These are phyloP conservation scores for Aquilaria yunnanensis DNA, from an alignment of 345 rosid species.

Conservation along the genomic window DNA sequence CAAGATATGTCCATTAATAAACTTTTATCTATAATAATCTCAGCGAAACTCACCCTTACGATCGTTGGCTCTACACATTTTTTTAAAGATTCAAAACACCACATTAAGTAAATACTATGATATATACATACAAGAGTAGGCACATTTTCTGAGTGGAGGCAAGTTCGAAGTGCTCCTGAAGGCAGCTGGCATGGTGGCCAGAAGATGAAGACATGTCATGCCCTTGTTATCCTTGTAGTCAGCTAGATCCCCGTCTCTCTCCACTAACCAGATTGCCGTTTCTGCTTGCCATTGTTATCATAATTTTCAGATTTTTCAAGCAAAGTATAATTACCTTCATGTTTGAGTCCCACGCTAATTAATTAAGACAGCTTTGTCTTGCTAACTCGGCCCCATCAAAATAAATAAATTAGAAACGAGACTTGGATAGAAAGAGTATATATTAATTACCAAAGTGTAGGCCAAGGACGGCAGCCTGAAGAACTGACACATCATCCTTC, in stretches of 20 bases:
- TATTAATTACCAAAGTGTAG: conserved; percentile 16
- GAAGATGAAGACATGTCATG: conserved; percentile 16
- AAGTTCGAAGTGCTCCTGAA: conserved; percentile 17
- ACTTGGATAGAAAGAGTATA: no score
- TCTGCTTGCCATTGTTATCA: neutral
- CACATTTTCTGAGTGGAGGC: neutral
- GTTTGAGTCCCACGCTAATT: no score
- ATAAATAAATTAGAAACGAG: neutral
- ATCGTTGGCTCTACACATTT: no score
- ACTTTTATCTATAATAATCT: no score
- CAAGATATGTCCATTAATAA: no score
- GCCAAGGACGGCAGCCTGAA: conserved; percentile 19
- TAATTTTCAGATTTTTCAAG: neutral
- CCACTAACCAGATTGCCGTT: conserved; percentile 14
- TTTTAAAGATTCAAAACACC: no score
- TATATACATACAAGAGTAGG: conserved; percentile 15
- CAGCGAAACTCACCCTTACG: no score
- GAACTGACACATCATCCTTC: conserved; percentile 14
- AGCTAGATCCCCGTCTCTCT: conserved; percentile 2
- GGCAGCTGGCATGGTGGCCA: conserved; percentile 17
- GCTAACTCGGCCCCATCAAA: no score
- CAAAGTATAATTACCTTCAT: no score
- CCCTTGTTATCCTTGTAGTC: conserved; percentile 1
- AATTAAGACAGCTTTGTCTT: no score
- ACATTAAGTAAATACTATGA: no score